phyloP scores from a whole-genome alignment of 106 monocot genomes.

The Amphibolis antarctica region DNA sequence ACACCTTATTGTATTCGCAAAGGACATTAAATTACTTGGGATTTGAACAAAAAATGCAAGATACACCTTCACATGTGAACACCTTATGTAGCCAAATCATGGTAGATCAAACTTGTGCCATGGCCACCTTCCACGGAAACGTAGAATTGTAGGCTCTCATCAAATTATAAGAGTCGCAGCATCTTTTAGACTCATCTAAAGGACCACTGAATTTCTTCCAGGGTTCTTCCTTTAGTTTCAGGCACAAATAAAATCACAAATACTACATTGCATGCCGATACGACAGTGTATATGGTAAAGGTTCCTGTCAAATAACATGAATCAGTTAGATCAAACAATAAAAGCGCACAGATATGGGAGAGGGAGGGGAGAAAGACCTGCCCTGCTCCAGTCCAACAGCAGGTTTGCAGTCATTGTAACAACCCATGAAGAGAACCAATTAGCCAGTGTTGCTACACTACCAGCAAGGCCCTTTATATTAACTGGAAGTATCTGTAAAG shows the following conservation, averaged over 20 bases:
- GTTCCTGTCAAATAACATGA: not conserved
- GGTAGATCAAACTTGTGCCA: too few species aligned
- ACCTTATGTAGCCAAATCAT: too few species aligned
- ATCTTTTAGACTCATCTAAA: constrained; percentile 36
- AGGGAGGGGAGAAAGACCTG: constrained; percentile 42
- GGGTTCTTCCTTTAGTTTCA: constrained; percentile 87
- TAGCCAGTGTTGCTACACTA: constrained; percentile 76
- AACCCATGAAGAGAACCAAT: constrained; percentile 64
- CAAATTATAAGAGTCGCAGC: too few species aligned
- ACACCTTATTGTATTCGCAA: too few species aligned
- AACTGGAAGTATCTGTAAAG: constrained; percentile 47
- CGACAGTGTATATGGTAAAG: constrained; percentile 31
- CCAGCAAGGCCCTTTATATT: constrained; percentile 91
- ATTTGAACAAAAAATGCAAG: too few species aligned
- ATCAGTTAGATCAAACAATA: not conserved
- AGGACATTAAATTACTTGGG: too few species aligned
- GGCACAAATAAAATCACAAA: constrained; percentile 79
- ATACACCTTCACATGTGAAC: too few species aligned
- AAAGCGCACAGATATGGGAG: constrained; percentile 4
- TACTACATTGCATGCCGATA: constrained; percentile 40
- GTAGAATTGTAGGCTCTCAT: too few species aligned
- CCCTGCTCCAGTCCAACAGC: constrained; percentile 70
- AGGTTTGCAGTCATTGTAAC: constrained; percentile 91
- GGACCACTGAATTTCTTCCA: constrained; percentile 86
- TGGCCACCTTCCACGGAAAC: too few species aligned